These are phyloP conservation scores for Colletotrichum acutatum DNA, from an alignment of 2,329 filamentous ascomycete genomes.

Conservation along the genomic window DNA sequence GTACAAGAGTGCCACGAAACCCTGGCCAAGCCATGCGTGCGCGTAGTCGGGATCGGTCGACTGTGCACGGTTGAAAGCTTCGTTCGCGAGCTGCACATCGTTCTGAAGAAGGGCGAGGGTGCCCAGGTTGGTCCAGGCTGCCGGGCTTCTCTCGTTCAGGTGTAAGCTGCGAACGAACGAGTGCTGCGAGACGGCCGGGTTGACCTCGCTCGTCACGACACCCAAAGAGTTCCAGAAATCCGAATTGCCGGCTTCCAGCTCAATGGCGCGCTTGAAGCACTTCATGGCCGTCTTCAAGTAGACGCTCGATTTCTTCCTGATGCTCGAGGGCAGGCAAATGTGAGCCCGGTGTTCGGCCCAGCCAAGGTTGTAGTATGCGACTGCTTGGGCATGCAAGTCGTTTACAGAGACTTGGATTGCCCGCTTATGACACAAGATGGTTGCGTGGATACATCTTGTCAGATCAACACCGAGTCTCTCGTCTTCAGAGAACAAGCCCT, in stretches of 20 bases:
- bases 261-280: constrained; percentile 95
- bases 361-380: constrained; percentile 97
- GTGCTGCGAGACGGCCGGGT: constrained; percentile 90
- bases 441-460: constrained; percentile 72
- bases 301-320: constrained; percentile 69
- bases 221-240: constrained; percentile 98
- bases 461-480: constrained; percentile 62
- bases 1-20: constrained; percentile 80
- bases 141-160: constrained; percentile 86
- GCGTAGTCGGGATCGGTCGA: constrained; percentile 95
- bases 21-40: constrained; percentile 94
- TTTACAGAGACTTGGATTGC: constrained; percentile 78
- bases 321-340: constrained; percentile 65
- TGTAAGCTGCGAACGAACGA: constrained; percentile 93
- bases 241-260: constrained; percentile 90
- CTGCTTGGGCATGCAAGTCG: constrained; percentile 88
- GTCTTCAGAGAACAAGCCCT: constrained; percentile 57
- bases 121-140: constrained; percentile 91
- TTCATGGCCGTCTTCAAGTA: constrained; percentile 85
- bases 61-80: constrained; percentile 89
- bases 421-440: constrained; percentile 88
- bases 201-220: constrained; percentile 87
- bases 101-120: constrained; percentile 86
- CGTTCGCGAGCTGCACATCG: constrained; percentile 87
- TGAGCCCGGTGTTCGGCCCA: constrained; percentile 92